phyloP scores from a whole-genome alignment of 148 eudicot species.

The Polygonum aviculare region DNA sequence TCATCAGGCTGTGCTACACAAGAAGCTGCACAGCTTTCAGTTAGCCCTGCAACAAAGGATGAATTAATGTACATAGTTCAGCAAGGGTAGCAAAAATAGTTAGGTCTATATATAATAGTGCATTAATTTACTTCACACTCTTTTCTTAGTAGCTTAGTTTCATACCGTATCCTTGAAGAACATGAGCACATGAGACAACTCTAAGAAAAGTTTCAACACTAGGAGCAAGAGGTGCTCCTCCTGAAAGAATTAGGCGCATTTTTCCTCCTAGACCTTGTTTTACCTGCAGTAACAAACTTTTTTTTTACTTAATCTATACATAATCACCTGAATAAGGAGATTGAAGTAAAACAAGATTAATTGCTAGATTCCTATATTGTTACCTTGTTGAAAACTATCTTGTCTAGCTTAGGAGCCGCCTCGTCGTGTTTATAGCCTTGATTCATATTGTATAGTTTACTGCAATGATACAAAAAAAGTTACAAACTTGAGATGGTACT shows the following conservation, averaged over 20 bases:
- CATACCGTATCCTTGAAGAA: slow-evolving; percentile 93
- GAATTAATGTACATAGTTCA: background rate
- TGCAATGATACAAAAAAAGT: slow-evolving; percentile 24
- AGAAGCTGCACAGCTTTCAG: slow-evolving; percentile 92
- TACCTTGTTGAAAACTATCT: slow-evolving; percentile 83
- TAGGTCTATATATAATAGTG: too few species aligned
- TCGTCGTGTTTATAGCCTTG: slow-evolving; percentile 64
- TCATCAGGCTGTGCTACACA: slow-evolving; percentile 64
- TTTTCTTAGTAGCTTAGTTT: background rate
- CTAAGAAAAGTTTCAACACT: slow-evolving; percentile 63
- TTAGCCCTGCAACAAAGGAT: slow-evolving; percentile 42
- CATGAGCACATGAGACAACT: slow-evolving; percentile 85
- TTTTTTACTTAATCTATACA: background rate
- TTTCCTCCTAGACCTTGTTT: slow-evolving; percentile 89
- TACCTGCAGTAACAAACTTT: slow-evolving; percentile 36
- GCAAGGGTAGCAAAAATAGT: background rate
- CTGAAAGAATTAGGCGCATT: slow-evolving; percentile 74
- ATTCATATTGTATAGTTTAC: slow-evolving; percentile 76
- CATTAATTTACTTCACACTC: too few species aligned
- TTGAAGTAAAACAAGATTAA: background rate
- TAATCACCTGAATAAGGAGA: background rate
- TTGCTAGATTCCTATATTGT: background rate
- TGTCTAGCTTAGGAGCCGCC: slow-evolving; percentile 77
- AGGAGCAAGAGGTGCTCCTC: slow-evolving; percentile 89
- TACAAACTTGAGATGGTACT: background rate